phyloP scores from a whole-genome alignment of 257 asterid genomes.

The Agastache rugosa region DNA sequence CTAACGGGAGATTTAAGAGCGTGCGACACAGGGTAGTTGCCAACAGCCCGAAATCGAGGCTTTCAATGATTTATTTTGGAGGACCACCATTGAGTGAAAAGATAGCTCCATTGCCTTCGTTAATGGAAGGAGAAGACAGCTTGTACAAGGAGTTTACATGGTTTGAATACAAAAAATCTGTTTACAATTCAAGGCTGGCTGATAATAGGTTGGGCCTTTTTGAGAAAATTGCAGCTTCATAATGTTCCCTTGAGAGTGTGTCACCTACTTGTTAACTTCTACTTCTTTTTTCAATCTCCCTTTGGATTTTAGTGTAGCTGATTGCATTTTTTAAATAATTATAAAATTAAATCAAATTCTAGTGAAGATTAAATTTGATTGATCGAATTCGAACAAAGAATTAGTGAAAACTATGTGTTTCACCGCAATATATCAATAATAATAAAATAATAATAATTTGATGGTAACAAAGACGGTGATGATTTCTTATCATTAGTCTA shows the following conservation, averaged over 20 bases:
- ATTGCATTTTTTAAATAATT: constrained; percentile 3
- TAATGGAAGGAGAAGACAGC: constrained; percentile 59
- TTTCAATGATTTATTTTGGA: constrained; percentile 72
- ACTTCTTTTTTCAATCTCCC: no score
- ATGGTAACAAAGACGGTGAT: no score
- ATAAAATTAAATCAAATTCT: not conserved
- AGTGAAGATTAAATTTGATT: no score
- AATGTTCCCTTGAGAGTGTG: not conserved
- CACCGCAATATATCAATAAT: no score
- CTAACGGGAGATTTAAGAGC: constrained; percentile 65
- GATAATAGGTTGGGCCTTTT: constrained; percentile 64
- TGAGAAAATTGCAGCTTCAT: constrained; percentile 62
- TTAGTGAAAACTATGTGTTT: no score
- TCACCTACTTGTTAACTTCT: not conserved
- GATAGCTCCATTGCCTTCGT: constrained; percentile 66
- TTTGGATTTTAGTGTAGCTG: not conserved
- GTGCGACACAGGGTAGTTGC: constrained; percentile 62
- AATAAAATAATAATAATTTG: no score
- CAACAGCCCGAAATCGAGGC: constrained; percentile 52
- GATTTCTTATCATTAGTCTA: no score
- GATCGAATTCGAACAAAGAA: no score
- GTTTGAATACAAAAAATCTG: constrained; percentile 67
- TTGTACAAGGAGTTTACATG: constrained; percentile 74
- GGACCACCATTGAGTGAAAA: constrained; percentile 73
- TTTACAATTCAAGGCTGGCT: constrained; percentile 55